phyloP scores from a whole-genome alignment of 768 basidiomycete genomes.

The Rhizopogon vinicolor region DNA sequence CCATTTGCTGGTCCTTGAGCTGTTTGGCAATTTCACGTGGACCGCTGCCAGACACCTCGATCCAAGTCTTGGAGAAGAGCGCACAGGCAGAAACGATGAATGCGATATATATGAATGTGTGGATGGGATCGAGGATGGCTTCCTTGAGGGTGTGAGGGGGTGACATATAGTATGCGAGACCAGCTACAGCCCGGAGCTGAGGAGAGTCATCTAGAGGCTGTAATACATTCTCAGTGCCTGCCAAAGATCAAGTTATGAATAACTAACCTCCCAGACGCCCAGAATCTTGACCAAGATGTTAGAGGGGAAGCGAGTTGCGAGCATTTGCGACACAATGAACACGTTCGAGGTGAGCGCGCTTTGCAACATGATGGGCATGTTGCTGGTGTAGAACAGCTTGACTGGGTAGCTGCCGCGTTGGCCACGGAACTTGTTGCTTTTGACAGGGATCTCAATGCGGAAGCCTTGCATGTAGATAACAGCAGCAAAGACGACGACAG shows the following conservation, averaged over 20 bases:
- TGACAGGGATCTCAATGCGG: slow-evolving; percentile 97
- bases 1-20: slow-evolving; percentile 98
- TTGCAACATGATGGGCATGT: slow-evolving; percentile 99
- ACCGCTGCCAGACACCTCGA: slow-evolving; percentile 94
- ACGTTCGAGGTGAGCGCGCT: slow-evolving; percentile 90
- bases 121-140: slow-evolving; percentile 88
- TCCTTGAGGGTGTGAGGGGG: slow-evolving; percentile 92
- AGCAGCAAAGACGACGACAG: slow-evolving; percentile 84
- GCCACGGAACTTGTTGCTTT: slow-evolving; percentile 94
- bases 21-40: slow-evolving; percentile 97
- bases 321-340: slow-evolving; percentile 96
- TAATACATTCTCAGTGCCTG: slow-evolving; percentile 1
- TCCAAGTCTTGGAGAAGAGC: slow-evolving; percentile 99
- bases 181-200: slow-evolving; percentile 85
- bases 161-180: slow-evolving; percentile 97
- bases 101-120: slow-evolving; percentile 83
- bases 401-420: slow-evolving; percentile 94
- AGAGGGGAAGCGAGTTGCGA: slow-evolving; percentile 83
- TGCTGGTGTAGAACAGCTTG: slow-evolving; percentile 98
- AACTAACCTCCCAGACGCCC: slow-evolving; percentile 94
- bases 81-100: slow-evolving; percentile 96
- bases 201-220: slow-evolving; percentile 93
- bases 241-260: not conserved
- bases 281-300: slow-evolving; percentile 88
- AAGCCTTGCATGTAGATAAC: slow-evolving; percentile 99